phyloP scores from a whole-genome alignment of 2,329 filamentous ascomycete genomes.

The Celoporthe dispersa region DNA sequence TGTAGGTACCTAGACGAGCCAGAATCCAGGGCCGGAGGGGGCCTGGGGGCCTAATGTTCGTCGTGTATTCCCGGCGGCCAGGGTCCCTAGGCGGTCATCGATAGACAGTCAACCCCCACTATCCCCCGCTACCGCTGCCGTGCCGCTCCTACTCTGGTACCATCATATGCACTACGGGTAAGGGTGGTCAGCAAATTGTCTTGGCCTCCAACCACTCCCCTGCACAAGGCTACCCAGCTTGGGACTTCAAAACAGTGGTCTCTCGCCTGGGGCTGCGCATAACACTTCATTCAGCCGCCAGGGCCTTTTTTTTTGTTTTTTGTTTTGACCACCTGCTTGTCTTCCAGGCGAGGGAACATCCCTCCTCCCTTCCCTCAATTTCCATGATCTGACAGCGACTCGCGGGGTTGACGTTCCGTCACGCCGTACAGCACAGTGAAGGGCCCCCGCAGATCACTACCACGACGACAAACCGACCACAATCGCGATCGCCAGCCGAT shows the following conservation, averaged over 20 bases:
- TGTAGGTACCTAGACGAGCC: background rate
- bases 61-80: background rate
- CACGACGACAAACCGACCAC: constrained; percentile 13
- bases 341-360: background rate
- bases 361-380: background rate
- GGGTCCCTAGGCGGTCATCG: background rate
- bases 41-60: background rate
- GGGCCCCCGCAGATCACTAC: background rate
- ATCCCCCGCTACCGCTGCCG: background rate
- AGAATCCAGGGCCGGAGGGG: background rate
- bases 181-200: constrained; percentile 1
- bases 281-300: constrained; percentile 3
- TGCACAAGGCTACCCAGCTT: background rate
- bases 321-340: background rate
- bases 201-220: background rate
- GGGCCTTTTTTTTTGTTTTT: background rate
- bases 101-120: background rate
- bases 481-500: background rate
- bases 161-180: background rate
- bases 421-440: background rate
- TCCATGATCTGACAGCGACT: constrained; percentile 3
- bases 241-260: constrained; percentile 3
- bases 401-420: background rate
- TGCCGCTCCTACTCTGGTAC: background rate
- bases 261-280: constrained; percentile 1